Base-by-base conservation (phyloP, 805 yeast species). In the Danielia oregonensis region DNA sequence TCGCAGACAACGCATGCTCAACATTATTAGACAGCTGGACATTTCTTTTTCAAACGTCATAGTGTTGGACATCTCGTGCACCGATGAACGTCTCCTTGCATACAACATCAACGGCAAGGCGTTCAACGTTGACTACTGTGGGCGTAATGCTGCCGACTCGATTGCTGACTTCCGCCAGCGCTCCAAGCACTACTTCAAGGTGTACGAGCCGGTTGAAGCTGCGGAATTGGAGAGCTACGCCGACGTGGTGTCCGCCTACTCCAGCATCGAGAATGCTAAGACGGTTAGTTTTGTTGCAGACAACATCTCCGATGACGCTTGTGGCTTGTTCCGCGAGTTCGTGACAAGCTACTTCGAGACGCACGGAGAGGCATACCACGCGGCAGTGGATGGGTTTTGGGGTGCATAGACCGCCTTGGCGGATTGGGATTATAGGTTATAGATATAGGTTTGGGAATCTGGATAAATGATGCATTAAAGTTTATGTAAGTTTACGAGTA, bases 41-140 rank as follows among this genome's bases (percentile, higher is more conserved):
- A 38, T 59, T 1, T 56, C 57, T 7, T 37, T 43, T 19, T 38
- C 46, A 29, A 66, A 69, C 29, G 70, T 83, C 3, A 52, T 79
- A 10, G 63, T 82, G 6, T 58, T 82, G 26, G 84, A 82, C 50
- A 72, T 82, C 18, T 69, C 74, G 43, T 78, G 85, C 48, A 55
- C 65, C n/a, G 74, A 78, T 50, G 55, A 56, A 19, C 64, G 65
- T 12, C 65, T 78, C 19, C 57, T 79, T 45, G 65, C 73, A 39
- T 82, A 55, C 54, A 82, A 82, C 56, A 78, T 82, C 35, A 78
- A 74, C 46, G 74, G 77, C 33, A 82, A 82, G 54, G 72, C 87
- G 0, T 64, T 61, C 34, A 80, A 79, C 49, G 70, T 67, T 24
- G 89, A 82, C 52, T 82, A 82, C 54, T 59, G 54, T 35, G 70